A percentile compares a stretch with the other conserved stretches of the same genome.
Evolutionary conservation across 148 eudicot species (phyloP).

Genomic region (Rhododendron molle): DNA sequence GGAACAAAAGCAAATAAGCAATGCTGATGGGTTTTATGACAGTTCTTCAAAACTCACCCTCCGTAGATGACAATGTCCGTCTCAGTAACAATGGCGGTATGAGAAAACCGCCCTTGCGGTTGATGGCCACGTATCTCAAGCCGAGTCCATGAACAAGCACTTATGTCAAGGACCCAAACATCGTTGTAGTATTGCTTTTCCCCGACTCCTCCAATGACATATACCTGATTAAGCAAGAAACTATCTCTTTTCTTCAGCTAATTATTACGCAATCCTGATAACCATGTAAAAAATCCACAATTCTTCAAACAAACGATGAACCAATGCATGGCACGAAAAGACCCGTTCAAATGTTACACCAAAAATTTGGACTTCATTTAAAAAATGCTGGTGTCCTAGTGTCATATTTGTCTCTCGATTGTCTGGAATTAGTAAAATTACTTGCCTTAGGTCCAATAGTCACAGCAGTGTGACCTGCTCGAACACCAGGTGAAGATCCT

Average conservation of each 20-base stretch:
- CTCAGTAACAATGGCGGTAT: constrained; percentile 57
- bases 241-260: not conserved
- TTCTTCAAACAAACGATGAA: not conserved
- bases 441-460: constrained; percentile 66
- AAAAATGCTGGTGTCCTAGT: not conserved
- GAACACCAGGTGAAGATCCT: constrained; percentile 71
- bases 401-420: not conserved
- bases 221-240: constrained; percentile 37
- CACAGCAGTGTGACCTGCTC: constrained; percentile 90
- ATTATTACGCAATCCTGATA: not conserved
- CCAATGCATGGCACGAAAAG: not conserved
- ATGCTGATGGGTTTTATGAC: not conserved
- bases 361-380: not conserved
- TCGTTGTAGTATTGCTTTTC: constrained; percentile 81
- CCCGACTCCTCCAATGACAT: constrained; percentile 83
- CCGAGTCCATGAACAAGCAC: constrained; percentile 48
- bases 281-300: not conserved
- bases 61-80: constrained; percentile 70
- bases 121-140: constrained; percentile 53
- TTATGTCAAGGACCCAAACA: constrained; percentile 65
- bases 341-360: not conserved
- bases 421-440: not conserved
- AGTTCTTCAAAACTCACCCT: constrained; percentile 50
- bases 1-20: not conserved
- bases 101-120: constrained; percentile 94